phyloP scores from a whole-genome alignment of 129 eudicot species.

The Glebionis coronaria region DNA sequence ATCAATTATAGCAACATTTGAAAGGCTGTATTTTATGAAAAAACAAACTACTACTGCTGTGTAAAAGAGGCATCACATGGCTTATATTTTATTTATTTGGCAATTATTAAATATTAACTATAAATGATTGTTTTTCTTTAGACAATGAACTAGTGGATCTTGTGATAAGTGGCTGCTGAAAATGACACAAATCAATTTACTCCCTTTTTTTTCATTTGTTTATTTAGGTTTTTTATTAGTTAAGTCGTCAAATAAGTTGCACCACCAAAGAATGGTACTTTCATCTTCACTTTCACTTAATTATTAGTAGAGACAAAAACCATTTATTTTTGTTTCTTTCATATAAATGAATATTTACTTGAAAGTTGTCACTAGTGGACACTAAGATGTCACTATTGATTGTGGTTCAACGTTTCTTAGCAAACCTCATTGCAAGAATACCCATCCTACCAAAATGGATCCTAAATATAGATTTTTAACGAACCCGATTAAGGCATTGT shows the following conservation, averaged over 20 bases:
- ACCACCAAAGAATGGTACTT: background rate
- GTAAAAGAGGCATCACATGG: no score
- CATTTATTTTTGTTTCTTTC: slow-evolving; percentile 8
- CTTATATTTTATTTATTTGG: no score
- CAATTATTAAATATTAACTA: no score
- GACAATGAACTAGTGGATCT: no score
- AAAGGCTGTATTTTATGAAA: no score
- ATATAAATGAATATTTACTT: slow-evolving; percentile 6
- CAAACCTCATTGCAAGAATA: background rate
- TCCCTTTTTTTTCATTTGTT: no score
- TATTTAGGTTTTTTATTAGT: background rate
- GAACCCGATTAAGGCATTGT: background rate
- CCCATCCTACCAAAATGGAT: background rate
- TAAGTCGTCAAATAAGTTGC: background rate
- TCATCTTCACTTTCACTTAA: no score
- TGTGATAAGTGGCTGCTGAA: no score
- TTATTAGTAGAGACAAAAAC: slow-evolving; percentile 11
- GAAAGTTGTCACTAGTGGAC: slow-evolving; percentile 27
- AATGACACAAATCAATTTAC: no score
- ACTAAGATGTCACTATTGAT: slow-evolving; percentile 22
- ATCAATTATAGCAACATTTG: no score
- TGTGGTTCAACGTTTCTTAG: slow-evolving; percentile 14
- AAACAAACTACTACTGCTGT: no score
- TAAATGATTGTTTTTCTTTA: no score
- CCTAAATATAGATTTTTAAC: background rate